These are phyloP conservation scores for Phytophthora rubi DNA, from an alignment of 352 stramenopile species.

Conservation along the genomic window DNA sequence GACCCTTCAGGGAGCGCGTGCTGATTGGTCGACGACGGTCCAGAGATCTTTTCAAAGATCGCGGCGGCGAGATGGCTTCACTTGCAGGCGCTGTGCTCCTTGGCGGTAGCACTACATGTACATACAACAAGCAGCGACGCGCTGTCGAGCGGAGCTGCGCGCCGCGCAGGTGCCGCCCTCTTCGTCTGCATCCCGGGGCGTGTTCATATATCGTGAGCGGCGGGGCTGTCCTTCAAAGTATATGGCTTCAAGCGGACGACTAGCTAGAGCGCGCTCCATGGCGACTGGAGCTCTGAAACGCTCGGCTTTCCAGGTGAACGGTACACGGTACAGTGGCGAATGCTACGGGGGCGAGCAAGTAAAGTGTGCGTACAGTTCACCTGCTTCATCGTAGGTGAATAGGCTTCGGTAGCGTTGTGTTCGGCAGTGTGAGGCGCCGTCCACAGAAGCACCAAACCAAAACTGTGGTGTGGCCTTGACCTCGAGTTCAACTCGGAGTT, in stretches of 20 bases:
- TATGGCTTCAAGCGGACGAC: conserved; percentile 21
- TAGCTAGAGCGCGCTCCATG: conserved; percentile 23
- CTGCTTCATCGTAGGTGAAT: background rate
- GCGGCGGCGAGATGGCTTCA: background rate
- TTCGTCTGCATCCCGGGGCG: conserved; percentile 11
- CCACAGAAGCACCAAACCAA: background rate
- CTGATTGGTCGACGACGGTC: conserved; percentile 22
- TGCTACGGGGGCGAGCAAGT: background rate
- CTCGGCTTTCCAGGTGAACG: background rate
- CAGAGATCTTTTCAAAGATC: conserved; percentile 18
- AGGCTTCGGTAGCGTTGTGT: background rate
- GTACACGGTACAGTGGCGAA: background rate
- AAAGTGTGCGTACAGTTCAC: too few species aligned
- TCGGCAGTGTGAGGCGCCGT: too few species aligned
- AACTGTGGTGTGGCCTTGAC: too few species aligned
- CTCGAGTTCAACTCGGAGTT: background rate
- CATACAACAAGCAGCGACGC: background rate
- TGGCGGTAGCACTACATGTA: background rate
- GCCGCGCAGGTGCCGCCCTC: background rate
- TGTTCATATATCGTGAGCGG: conserved; percentile 14
- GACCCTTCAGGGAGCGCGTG: conserved; percentile 13
- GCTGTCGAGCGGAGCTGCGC: background rate
- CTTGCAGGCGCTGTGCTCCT: background rate
- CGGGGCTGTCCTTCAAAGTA: conserved; percentile 25
- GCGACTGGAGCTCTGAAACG: background rate